A percentile compares a stretch with the other conserved stretches of the same genome.
These are phyloP conservation scores for Ophiostoma tasmaniense DNA, from an alignment of 2,329 filamentous ascomycete genomes.

Conservation along the genomic window DNA sequence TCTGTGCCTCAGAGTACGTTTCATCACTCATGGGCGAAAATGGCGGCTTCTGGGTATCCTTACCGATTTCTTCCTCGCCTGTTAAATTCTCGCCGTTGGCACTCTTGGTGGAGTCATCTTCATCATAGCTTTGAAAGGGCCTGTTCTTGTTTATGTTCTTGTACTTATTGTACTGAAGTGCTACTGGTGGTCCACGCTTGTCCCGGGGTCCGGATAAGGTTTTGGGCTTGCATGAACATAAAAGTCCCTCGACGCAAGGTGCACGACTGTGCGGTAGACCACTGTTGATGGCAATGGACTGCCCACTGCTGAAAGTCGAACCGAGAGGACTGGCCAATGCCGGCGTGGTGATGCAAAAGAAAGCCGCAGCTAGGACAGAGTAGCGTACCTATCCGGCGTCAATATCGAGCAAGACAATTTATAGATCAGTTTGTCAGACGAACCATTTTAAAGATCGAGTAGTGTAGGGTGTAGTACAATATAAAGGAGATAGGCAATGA, in stretches of 20 bases:
- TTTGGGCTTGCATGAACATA: neutral
- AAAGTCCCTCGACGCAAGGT: neutral
- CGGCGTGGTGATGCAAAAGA: neutral
- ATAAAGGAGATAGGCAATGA: constrained; percentile 12
- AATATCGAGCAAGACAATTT: neutral
- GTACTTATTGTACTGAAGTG: neutral
- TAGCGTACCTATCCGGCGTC: neutral
- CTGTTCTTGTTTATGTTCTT: neutral
- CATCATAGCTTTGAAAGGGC: neutral
- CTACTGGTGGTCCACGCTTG: neutral
- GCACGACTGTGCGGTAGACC: neutral
- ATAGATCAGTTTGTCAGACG: neutral
- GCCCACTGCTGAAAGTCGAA: no score
- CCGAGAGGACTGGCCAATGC: neutral
- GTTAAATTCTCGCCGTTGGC: neutral
- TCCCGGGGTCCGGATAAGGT: neutral
- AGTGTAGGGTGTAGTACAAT: neutral
- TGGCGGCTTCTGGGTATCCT: neutral
- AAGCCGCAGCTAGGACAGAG: neutral
- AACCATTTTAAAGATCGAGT: constrained; percentile 5
- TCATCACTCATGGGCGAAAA: neutral
- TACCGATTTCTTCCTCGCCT: neutral
- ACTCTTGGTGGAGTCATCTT: neutral
- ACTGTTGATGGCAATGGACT: neutral
- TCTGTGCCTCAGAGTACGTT: neutral